Evolutionary conservation across 1,284 basidiomycete genomes (phyloP).

Genomic region (Rhodotorula sp.): DNA sequence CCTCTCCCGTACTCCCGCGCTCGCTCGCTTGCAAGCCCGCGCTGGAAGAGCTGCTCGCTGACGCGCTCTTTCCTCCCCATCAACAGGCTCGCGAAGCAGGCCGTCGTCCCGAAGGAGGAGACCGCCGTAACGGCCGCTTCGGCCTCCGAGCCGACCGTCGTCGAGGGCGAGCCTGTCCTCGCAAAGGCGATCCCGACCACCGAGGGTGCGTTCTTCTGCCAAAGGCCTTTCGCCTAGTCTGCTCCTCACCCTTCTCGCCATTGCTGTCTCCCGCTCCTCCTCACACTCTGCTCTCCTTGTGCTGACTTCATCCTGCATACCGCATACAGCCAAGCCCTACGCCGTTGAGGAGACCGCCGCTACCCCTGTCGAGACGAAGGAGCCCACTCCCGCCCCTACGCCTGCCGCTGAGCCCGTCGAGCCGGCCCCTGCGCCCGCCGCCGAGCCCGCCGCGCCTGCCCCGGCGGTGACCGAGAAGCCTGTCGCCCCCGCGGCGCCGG

Average conservation of each 20-base stretch:
- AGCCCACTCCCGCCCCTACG: conserved; percentile 1
- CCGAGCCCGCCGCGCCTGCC: not conserved
- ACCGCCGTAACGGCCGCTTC: not conserved
- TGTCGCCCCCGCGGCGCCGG: not conserved
- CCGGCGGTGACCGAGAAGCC: not conserved
- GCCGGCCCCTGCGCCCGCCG: not conserved
- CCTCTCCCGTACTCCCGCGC: no score
- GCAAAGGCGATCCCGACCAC: conserved; percentile 31
- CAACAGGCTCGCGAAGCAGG: conserved; percentile 23
- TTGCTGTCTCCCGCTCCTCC: no score
- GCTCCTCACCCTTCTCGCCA: not conserved
- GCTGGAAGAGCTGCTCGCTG: not conserved
- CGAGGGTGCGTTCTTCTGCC: conserved; percentile 5
- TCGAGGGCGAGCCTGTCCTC: conserved; percentile 23
- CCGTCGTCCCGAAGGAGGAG: not conserved
- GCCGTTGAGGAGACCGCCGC: conserved; percentile 4
- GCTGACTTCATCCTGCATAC: no score
- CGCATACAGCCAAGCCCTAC: not conserved
- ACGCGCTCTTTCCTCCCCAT: not conserved
- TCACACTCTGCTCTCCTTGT: no score
- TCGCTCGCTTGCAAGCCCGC: not conserved
- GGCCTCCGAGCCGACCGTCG: not conserved
- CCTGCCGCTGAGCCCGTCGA: conserved; percentile 1
- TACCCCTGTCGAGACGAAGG: conserved; percentile 1
- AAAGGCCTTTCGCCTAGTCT: not conserved